A percentile compares a stretch with the other conserved stretches of the same genome.
phyloP scores from a whole-genome alignment of 2,329 filamentous ascomycete genomes.

The Ascomycota sp. region DNA sequence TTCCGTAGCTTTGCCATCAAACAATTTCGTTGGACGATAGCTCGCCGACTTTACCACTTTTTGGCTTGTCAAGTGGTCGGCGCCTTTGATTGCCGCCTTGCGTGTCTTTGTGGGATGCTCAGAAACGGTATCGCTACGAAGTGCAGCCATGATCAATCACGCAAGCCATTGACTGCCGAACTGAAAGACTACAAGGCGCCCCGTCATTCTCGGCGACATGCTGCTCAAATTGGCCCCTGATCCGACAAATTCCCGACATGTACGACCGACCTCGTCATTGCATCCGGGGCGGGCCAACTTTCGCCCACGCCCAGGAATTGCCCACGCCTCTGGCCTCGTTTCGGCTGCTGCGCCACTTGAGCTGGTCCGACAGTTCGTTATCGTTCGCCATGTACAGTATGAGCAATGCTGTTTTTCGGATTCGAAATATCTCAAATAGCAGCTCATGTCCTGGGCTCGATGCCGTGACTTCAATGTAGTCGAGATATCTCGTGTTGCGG shows the following conservation, averaged over 20 bases:
- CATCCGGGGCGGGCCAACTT: conserved; percentile 13
- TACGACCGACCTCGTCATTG: conserved; percentile 21
- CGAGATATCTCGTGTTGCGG: conserved; percentile 1
- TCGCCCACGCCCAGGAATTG: conserved; percentile 14
- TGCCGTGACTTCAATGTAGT: conserved; percentile 4
- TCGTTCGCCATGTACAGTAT: conserved; percentile 7
- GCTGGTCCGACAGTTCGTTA: conserved; percentile 12
- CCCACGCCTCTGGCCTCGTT: conserved; percentile 13
- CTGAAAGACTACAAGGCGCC: conserved; percentile 19
- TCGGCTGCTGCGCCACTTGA: conserved; percentile 21
- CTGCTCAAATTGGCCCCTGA: conserved; percentile 2
- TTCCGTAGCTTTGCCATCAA: too few species aligned
- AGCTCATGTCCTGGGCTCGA: conserved; percentile 1
- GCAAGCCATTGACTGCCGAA: conserved; percentile 14
- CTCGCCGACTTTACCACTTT: too few species aligned
- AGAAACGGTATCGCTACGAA: conserved; percentile 15
- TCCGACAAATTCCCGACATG: too few species aligned
- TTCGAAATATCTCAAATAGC: too few species aligned
- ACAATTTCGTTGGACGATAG: too few species aligned
- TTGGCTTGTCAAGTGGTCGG: too few species aligned
- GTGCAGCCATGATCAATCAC: conserved; percentile 21
- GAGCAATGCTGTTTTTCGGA: too few species aligned
- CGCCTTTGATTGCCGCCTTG: too few species aligned
- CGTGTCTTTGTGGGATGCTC: conserved; percentile 3
- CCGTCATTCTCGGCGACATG: conserved; percentile 9